phyloP scores from a whole-genome alignment of 805 yeast genomes.

The Phaffomyces antillensis region DNA sequence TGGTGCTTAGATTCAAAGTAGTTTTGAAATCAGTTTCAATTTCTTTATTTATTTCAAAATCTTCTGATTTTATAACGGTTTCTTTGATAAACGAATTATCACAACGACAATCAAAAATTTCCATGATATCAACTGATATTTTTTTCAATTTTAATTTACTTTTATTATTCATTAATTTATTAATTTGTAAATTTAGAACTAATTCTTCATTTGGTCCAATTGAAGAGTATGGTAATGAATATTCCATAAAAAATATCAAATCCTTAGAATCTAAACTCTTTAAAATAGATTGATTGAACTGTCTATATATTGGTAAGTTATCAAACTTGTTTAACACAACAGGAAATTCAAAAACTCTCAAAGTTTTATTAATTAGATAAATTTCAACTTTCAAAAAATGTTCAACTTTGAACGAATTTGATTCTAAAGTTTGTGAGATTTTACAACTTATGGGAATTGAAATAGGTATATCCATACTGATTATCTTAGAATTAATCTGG shows the following conservation, averaged over 20 bases:
- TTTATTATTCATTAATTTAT: conserved; percentile 23
- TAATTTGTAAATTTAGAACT: conserved; percentile 30
- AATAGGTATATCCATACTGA: conserved; percentile 56
- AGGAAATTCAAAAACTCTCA: conserved; percentile 32
- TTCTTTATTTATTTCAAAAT: conserved; percentile 7
- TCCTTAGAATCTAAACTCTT: conserved; percentile 41
- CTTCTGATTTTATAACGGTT: conserved; percentile 27
- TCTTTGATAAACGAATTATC: conserved; percentile 40
- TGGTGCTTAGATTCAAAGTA: conserved; percentile 13
- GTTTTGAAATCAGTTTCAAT: conserved; percentile 19
- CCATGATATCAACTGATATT: conserved; percentile 43
- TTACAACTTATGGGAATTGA: conserved; percentile 49
- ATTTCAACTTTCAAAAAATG: conserved; percentile 36
- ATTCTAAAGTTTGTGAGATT: conserved; percentile 45
- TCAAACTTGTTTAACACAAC: conserved; percentile 50
- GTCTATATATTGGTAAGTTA: conserved; percentile 46
- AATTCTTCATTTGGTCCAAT: conserved; percentile 54
- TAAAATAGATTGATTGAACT: conserved; percentile 45
- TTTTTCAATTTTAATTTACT: conserved; percentile 33
- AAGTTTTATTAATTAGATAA: conserved; percentile 9
- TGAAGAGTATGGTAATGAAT: conserved; percentile 42
- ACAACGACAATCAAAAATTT: conserved; percentile 37
- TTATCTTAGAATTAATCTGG: conserved; percentile 33
- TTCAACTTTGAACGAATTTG: conserved; percentile 35
- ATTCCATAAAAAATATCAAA: conserved; percentile 38